Conservation (phyloP, 345 rosid species). For the Populus davidiana region DNA sequence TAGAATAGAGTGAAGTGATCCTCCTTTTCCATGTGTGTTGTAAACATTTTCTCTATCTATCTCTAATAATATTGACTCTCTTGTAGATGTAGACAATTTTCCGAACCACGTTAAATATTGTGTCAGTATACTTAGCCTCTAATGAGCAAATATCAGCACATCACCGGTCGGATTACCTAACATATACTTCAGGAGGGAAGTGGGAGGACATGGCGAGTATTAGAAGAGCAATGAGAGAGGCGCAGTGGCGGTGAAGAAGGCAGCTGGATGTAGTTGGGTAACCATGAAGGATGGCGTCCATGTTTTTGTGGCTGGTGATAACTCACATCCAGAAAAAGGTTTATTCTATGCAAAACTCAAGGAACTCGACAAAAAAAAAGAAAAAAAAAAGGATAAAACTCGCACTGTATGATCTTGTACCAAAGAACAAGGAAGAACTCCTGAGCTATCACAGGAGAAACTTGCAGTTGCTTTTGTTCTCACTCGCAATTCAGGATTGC, state of each 20-base stretch:
- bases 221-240: conserved; percentile 67
- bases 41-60: too few species aligned
- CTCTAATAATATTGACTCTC: too few species aligned
- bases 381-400: conserved; percentile 54
- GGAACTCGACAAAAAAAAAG: conserved; percentile 62
- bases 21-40: too few species aligned
- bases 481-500: conserved; percentile 48
- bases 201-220: conserved; percentile 78
- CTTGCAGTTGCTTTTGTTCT: conserved; percentile 82
- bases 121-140: too few species aligned
- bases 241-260: conserved; percentile 58
- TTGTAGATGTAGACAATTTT: too few species aligned
- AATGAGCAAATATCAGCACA: too few species aligned
- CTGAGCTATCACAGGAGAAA: conserved; percentile 85
- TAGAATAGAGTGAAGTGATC: too few species aligned
- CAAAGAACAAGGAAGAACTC: conserved; percentile 80
- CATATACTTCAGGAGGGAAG: conserved; percentile 43
- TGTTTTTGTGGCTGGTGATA: conserved; percentile 80
- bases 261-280: conserved; percentile 96
- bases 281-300: conserved; percentile 90
- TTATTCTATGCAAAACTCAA: conserved; percentile 62
- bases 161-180: too few species aligned
- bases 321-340: conserved; percentile 59
- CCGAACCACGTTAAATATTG: too few species aligned
- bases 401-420: conserved; percentile 73